phyloP scores from a whole-genome alignment of 306 rosid species.

The Sicyos edulis region DNA sequence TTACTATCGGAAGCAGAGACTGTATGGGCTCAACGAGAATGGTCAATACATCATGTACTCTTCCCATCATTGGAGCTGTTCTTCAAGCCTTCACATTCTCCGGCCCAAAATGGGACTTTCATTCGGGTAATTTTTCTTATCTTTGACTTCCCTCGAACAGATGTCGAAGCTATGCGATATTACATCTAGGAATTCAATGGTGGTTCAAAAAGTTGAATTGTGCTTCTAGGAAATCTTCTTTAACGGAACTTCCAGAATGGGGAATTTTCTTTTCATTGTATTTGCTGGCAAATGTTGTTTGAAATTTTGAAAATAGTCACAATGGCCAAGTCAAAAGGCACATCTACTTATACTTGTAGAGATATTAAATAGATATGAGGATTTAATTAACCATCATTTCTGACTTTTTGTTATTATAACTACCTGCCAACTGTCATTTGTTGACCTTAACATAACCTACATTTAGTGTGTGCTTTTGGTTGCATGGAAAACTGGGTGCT shows the following conservation, averaged over 20 bases:
- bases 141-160: background rate
- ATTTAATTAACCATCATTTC: background rate
- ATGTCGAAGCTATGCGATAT: background rate
- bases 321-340: background rate
- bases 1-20: slow-evolving; percentile 81
- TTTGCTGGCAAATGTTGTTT: background rate
- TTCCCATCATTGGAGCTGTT: slow-evolving; percentile 83
- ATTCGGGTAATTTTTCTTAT: slow-evolving; percentile 47
- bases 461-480: slow-evolving; percentile 6
- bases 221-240: too few relatives aligned
- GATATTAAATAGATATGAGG: background rate
- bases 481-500: background rate
- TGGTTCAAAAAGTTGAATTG: background rate
- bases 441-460: background rate
- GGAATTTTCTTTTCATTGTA: background rate
- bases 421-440: slow-evolving; percentile 18
- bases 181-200: background rate
- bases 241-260: too few relatives aligned
- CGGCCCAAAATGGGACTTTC: slow-evolving; percentile 78
- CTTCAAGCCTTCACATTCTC: slow-evolving; percentile 69
- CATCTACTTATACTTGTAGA: slow-evolving; percentile 3
- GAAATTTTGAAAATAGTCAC: slow-evolving; percentile 5
- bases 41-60: slow-evolving; percentile 88
- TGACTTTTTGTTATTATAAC: slow-evolving; percentile 7
- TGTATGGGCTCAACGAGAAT: slow-evolving; percentile 87